Evolutionary conservation across 164 flowering plant genomes (phyloP).

Genomic region (Aristolochia contorta): DNA sequence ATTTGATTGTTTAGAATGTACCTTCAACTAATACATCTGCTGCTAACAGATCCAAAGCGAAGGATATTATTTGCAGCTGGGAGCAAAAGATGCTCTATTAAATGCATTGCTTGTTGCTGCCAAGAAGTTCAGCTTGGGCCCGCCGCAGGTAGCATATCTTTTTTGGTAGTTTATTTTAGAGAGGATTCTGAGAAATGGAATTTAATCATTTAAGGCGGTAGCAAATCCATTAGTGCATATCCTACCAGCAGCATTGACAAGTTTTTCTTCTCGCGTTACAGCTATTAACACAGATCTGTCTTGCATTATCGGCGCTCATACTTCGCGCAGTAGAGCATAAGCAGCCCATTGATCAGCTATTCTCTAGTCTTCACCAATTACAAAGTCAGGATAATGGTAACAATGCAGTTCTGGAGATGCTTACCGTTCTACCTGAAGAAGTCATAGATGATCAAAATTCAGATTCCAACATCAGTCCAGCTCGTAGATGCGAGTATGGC

Average conservation of each 20-base stretch:
- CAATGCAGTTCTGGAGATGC: slow-evolving; percentile 82
- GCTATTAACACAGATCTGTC: slow-evolving; percentile 96
- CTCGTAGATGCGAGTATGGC: slow-evolving; percentile 51
- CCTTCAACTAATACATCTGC: neutral
- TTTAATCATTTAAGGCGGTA: too few species aligned
- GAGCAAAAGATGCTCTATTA: slow-evolving; percentile 66
- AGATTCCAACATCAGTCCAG: slow-evolving; percentile 38
- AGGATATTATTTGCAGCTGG: slow-evolving; percentile 56
- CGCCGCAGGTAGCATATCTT: slow-evolving; percentile 58
- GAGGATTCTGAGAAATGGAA: too few species aligned
- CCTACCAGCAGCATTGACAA: neutral
- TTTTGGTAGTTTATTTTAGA: neutral
- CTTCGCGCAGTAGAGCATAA: slow-evolving; percentile 62
- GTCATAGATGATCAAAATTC: slow-evolving; percentile 45
- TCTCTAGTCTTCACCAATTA: slow-evolving; percentile 68
- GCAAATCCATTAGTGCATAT: too few species aligned
- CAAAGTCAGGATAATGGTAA: slow-evolving; percentile 59
- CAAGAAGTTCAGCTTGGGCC: slow-evolving; percentile 65
- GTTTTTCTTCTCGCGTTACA: slow-evolving; percentile 17
- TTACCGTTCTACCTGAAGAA: slow-evolving; percentile 94
- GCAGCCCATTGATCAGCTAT: slow-evolving; percentile 72
- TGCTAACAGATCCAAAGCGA: slow-evolving; percentile 72
- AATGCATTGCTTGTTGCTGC: slow-evolving; percentile 85
- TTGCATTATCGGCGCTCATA: slow-evolving; percentile 76
- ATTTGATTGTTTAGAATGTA: neutral